Percentiles rank a stretch among this genome's conserved stretches.
These are phyloP conservation scores for Tricholoma sp. DNA, from an alignment of 768 basidiomycete genomes.

Conservation along the genomic window DNA sequence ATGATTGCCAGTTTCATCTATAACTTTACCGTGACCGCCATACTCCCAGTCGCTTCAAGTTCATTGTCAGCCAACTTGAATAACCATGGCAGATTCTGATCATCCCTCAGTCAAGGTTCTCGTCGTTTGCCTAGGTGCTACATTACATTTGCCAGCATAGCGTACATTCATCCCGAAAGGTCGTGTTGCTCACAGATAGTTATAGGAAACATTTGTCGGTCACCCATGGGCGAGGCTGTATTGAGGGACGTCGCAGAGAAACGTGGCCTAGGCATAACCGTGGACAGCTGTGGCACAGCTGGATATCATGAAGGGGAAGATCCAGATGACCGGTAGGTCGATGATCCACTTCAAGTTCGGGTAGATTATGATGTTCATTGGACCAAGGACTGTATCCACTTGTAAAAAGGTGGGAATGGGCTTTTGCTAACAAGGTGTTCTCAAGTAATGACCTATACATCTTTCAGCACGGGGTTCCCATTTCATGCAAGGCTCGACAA, in stretches of 20 bases:
- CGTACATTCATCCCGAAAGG: no score
- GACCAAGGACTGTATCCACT: slow-evolving; percentile 51
- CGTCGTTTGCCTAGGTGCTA: slow-evolving; percentile 62
- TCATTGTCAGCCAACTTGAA: not conserved
- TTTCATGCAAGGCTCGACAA: slow-evolving; percentile 65
- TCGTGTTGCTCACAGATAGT: not conserved
- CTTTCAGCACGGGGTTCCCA: slow-evolving; percentile 66
- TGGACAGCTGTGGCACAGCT: slow-evolving; percentile 84
- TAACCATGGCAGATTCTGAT: slow-evolving; percentile 7
- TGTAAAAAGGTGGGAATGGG: slow-evolving; percentile 58
- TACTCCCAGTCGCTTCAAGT: not conserved
- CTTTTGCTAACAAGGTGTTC: not conserved
- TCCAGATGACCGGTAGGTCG: slow-evolving; percentile 69
- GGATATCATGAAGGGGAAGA: slow-evolving; percentile 81
- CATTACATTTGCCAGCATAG: not conserved
- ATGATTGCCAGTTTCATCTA: no score
- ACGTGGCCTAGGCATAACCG: slow-evolving; percentile 59
- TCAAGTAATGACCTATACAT: not conserved
- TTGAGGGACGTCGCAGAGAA: slow-evolving; percentile 62
- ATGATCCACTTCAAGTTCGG: no score
- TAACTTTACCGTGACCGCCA: no score
- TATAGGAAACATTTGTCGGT: slow-evolving; percentile 79
- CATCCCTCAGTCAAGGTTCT: slow-evolving; percentile 47
- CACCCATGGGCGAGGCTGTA: slow-evolving; percentile 91
- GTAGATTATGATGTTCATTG: no score